phyloP scores from a whole-genome alignment of 2,329 filamentous ascomycete species.

The Monosporascus sp. region DNA sequence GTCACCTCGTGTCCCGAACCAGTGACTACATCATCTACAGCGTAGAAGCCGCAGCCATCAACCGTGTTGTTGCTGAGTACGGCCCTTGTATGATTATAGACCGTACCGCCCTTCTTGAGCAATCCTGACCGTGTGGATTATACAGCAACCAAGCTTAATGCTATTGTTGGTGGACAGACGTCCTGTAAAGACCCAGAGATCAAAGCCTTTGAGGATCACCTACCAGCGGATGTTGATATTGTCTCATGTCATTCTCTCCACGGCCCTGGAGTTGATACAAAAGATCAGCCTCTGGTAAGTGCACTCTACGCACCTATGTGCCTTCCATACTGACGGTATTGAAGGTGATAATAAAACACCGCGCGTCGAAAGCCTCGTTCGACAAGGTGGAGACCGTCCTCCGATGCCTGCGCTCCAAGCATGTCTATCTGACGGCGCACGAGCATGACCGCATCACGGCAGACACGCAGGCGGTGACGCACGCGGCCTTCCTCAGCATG shows the following conservation, averaged over 20 bases:
- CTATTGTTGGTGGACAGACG: constrained; percentile 95
- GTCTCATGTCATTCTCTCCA: constrained; percentile 96
- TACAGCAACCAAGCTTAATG: constrained; percentile 85
- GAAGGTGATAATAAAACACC: constrained; percentile 81
- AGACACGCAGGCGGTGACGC: constrained; percentile 96
- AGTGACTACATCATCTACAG: constrained; percentile 99
- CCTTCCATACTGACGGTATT: not conserved
- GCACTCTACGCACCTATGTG: not conserved
- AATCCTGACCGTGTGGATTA: constrained; percentile 2
- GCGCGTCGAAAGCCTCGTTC: constrained; percentile 71
- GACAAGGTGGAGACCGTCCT: constrained; percentile 76
- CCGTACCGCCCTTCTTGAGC: constrained; percentile 8
- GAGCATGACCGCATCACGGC: constrained; percentile 96
- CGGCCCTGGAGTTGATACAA: constrained; percentile 82
- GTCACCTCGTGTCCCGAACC: constrained; percentile 88
- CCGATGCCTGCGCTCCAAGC: constrained; percentile 75
- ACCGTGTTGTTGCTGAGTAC: constrained; percentile 78
- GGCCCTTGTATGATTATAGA: constrained; percentile 71
- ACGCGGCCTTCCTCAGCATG: constrained; percentile 96
- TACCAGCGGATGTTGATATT: constrained; percentile 85
- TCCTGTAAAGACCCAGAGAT: constrained; percentile 98
- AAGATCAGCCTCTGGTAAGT: constrained; percentile 80
- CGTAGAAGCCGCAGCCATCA: constrained; percentile 89
- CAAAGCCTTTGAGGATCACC: constrained; percentile 80
- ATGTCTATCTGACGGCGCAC: constrained; percentile 79